Evolutionary conservation across 257 asterid genomes (phyloP), one percentile per base, ranked within the genome.

Genomic region (Fraxinus americana): DNA sequence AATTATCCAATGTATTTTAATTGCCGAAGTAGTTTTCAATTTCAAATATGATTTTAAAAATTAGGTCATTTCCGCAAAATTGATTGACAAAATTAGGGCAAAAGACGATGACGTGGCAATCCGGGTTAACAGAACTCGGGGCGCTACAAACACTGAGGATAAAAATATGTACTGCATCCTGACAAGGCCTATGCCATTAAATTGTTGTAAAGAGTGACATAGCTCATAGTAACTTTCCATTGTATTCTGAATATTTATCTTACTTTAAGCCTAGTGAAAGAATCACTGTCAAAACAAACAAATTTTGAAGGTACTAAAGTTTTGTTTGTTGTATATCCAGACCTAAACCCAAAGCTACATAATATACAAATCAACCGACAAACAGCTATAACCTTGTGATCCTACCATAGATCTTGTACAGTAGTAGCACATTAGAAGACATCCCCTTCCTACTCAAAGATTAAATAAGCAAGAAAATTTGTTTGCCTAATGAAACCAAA

Each of bases 401-500:
- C 66, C 66, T 57, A 57, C 4, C 29, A 57, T n/a, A n/a, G 66
- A 57, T 57, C 66, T 57, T 17, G 9, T n/a, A 57, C 21, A 19
- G 9, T 57, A 57, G 66, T 57, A 57, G 66, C 29, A 57, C 66
- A 14, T 7, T 21, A 57, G 25, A 57, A 57, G 8, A n/a, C 66
- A 57, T 57, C 27, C 29, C 12, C 66, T n/a, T n/a, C 27, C 27
- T 29, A 57, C 10, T 57, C 27, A 59, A 59, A 59, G 73, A 36
- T 30, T 7, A 36, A 66, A 76, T 76, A 76, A 43, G 34, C 73
- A 36, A 41, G 35, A 67, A 76, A 29, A 16, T 32, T 7, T 67
- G 25, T 76, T 13, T 48, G 61, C 75, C 69, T 35, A 30, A 21
- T 29, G 9, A 67, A 65, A 7, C 36, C 48, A 54, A 38, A 72